Conservation (phyloP, 495 filamentous ascomycete genomes). For the Glarea lozoyensis region DNA sequence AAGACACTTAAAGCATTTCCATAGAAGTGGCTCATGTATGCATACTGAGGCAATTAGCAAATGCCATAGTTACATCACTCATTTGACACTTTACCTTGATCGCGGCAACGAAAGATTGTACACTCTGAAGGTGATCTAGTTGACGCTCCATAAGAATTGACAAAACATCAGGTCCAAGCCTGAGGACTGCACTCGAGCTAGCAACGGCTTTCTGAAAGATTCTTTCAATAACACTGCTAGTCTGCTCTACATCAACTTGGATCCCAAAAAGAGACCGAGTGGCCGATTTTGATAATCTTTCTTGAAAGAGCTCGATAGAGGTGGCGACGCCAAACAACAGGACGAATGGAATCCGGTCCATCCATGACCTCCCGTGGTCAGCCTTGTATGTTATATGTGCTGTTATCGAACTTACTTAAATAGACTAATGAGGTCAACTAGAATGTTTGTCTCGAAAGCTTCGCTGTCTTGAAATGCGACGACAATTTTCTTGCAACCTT, state of each 20-base stretch:
- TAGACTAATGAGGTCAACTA: conserved; percentile 70
- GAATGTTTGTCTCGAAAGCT: conserved; percentile 72
- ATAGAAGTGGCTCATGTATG: conserved; percentile 59
- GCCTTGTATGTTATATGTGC: neutral
- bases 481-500: conserved; percentile 51
- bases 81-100: conserved; percentile 52
- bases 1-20: conserved; percentile 78
- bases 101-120: conserved; percentile 69
- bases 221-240: conserved; percentile 64
- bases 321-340: conserved; percentile 85
- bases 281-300: conserved; percentile 67
- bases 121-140: conserved; percentile 75
- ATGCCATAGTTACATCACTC: neutral
- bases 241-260: conserved; percentile 76
- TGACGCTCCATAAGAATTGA: conserved; percentile 64
- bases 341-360: conserved; percentile 81
- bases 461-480: conserved; percentile 86
- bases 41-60: conserved; percentile 2
- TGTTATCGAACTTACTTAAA: conserved; percentile 51
- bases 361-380: conserved; percentile 56
- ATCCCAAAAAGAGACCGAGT: conserved; percentile 62
- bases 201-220: conserved; percentile 65
- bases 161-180: conserved; percentile 60
- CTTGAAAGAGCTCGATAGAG: conserved; percentile 80
- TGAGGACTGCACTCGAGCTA: conserved; percentile 41